These are phyloP conservation scores for Magnusiomyces suaveolens DNA, from an alignment of 1,139 yeast species.

Conservation along the genomic window DNA sequence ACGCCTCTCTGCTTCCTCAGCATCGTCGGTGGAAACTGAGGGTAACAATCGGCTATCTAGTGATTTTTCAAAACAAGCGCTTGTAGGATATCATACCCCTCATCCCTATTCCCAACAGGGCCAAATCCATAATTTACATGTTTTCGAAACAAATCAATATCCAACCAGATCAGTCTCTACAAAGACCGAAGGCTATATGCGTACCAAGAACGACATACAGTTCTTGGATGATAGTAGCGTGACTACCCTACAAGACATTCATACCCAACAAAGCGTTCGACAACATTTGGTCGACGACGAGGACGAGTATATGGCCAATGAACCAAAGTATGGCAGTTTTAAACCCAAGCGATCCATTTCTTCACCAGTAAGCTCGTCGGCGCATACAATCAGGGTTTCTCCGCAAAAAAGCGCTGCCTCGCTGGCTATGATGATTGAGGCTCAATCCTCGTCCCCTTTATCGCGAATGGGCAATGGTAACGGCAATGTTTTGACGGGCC, in stretches of 20 bases:
- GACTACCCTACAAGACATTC: background rate
- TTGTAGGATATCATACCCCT: conserved; percentile 1
- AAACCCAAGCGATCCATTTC: background rate
- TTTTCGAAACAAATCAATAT: background rate
- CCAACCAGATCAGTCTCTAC: background rate
- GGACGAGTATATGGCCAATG: background rate
- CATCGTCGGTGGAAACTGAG: background rate
- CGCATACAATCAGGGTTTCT: background rate
- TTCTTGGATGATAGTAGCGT: background rate
- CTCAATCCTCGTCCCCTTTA: background rate
- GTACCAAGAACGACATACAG: background rate
- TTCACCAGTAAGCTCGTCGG: background rate
- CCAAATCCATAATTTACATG: background rate
- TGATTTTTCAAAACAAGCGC: background rate
- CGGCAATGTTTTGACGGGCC: background rate
- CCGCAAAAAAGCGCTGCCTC: background rate
- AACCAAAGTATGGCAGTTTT: background rate
- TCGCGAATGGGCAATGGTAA: background rate
- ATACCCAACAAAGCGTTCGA: background rate
- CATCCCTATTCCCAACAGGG: background rate
- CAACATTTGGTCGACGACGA: background rate
- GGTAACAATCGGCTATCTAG: background rate
- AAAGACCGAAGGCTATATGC: background rate
- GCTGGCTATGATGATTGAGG: background rate
- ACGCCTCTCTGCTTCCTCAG: conserved; percentile 9